Evolutionary conservation across 2,329 filamentous ascomycete species (phyloP).

Genomic region (Aspergillus sp.): DNA sequence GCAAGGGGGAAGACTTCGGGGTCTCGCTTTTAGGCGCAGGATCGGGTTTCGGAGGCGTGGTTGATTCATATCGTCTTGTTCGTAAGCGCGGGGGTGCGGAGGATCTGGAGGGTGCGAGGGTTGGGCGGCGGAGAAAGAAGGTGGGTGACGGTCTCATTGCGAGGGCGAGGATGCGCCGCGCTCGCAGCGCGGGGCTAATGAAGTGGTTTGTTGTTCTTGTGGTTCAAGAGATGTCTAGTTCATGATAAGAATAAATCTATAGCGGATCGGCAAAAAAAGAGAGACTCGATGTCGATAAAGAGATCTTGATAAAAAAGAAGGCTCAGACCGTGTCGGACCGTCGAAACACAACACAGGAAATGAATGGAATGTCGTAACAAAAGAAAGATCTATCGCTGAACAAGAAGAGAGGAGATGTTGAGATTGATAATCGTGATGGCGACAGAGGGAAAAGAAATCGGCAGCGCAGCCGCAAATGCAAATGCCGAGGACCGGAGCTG

Average conservation of each 20-base stretch:
- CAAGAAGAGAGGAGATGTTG: not conserved
- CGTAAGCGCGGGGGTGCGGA: conserved; percentile 9
- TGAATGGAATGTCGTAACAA: not conserved
- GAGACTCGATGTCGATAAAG: not conserved
- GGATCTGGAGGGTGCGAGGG: conserved; percentile 4
- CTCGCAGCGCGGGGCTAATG: not conserved
- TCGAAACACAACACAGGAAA: not conserved
- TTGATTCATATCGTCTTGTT: conserved; percentile 16
- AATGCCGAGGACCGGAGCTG: conserved; percentile 11
- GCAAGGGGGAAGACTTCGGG: not conserved
- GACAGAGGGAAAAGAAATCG: conserved; percentile 1
- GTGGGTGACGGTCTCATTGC: conserved; percentile 14
- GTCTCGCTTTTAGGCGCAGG: conserved; percentile 3
- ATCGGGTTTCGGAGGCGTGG: conserved; percentile 8
- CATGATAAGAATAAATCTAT: not conserved
- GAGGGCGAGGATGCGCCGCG: not conserved
- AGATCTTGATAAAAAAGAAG: not conserved
- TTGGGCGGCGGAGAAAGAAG: conserved; percentile 14
- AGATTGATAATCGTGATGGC: conserved; percentile 8
- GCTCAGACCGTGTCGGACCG: not conserved
- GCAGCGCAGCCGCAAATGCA: not conserved
- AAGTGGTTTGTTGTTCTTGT: not conserved
- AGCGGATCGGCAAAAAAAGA: not conserved
- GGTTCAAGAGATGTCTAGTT: not conserved
- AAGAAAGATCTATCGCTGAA: not conserved